A percentile compares a stretch with the other conserved stretches of the same genome.
phyloP scores from a whole-genome alignment of 2,329 filamentous ascomycete species.

The Neurospora sp. region DNA sequence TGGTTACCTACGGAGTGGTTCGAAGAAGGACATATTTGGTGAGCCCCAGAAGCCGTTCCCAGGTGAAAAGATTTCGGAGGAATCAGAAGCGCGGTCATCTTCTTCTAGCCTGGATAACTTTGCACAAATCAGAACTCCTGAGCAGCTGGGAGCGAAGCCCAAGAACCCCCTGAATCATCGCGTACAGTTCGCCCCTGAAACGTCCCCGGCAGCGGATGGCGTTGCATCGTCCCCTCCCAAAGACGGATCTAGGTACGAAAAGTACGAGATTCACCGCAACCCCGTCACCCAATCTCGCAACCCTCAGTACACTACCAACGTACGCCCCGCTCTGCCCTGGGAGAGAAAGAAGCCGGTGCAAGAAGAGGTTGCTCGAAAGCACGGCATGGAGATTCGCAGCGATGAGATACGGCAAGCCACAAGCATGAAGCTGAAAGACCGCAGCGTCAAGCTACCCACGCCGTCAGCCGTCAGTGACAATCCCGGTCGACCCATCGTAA shows the following conservation, averaged over 20 bases:
- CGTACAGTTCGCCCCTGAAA: constrained; percentile 43
- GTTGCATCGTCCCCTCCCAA: constrained; percentile 29
- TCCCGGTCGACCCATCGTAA: constrained; percentile 89
- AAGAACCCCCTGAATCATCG: constrained; percentile 56
- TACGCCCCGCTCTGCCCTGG: constrained; percentile 21
- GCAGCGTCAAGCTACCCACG: constrained; percentile 77
- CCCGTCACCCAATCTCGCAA: constrained; percentile 76
- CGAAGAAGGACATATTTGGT: constrained; percentile 61
- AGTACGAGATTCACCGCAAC: constrained; percentile 67
- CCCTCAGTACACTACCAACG: constrained; percentile 67
- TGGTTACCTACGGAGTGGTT: constrained; percentile 51
- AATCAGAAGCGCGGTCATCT: constrained; percentile 49
- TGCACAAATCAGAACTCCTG: constrained; percentile 17
- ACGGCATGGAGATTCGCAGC: constrained; percentile 73
- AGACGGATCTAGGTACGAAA: constrained; percentile 38
- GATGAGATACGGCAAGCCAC: constrained; percentile 87
- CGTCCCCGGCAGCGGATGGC: constrained; percentile 26
- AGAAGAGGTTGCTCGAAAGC: constrained; percentile 51
- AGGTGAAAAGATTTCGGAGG: constrained; percentile 80
- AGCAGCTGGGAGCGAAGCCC: constrained; percentile 46
- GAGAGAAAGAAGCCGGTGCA: constrained; percentile 20
- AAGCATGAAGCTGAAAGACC: constrained; percentile 77
- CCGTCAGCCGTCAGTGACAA: constrained; percentile 86
- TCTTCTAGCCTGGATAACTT: constrained; percentile 19
- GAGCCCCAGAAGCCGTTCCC: constrained; percentile 59